phyloP scores from a whole-genome alignment of 1,284 basidiomycete species.

The Volvariella volvacea region DNA sequence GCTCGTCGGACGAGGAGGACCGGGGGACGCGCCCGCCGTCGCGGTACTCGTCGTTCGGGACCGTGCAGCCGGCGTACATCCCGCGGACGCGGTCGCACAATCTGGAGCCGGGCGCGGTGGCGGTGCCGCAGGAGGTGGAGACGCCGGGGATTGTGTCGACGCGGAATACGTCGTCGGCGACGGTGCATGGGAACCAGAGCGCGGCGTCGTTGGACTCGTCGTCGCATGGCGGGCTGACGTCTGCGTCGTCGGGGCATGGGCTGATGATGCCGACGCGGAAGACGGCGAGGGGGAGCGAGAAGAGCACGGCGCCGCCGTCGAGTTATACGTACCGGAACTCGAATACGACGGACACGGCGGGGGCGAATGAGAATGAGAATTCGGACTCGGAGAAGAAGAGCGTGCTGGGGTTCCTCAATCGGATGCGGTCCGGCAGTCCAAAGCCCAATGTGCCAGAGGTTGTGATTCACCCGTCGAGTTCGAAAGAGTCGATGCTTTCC shows the following conservation, averaged over 20 bases:
- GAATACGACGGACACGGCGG: background rate
- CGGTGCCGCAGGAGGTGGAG: background rate
- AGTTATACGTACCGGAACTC: background rate
- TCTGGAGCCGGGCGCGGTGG: background rate
- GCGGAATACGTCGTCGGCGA: background rate
- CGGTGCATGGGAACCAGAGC: background rate
- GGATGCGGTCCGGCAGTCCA: background rate
- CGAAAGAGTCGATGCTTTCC: background rate
- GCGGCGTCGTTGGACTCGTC: background rate
- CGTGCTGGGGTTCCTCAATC: background rate
- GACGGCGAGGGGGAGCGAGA: background rate
- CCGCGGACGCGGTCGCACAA: background rate
- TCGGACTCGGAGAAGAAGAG: background rate
- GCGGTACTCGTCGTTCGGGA: constrained; percentile 1
- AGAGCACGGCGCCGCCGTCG: background rate
- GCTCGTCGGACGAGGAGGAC: background rate
- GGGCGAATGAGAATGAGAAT: background rate
- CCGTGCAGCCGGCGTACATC: background rate
- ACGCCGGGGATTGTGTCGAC: background rate
- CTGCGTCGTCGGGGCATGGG: background rate
- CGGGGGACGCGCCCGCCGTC: background rate
- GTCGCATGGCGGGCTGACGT: background rate
- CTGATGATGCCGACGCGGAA: background rate
- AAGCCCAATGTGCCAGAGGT: background rate
- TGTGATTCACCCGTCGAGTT: background rate